A percentile compares a stretch with the other conserved stretches of the same genome.
Evolutionary conservation across 306 rosid species (phyloP).

Genomic region (Ormosia semicastrata): DNA sequence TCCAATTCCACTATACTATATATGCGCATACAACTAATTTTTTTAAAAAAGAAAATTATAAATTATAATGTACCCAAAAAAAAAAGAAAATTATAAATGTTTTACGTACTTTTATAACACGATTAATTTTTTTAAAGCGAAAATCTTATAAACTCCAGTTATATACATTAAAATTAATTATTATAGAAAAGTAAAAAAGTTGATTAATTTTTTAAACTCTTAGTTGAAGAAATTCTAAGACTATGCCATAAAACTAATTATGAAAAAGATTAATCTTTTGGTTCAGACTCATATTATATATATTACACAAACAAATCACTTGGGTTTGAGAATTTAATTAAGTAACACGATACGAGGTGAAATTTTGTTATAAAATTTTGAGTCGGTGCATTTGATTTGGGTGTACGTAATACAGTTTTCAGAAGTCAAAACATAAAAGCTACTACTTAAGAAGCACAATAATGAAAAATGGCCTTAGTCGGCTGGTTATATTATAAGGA

Average conservation of each 20-base stretch:
- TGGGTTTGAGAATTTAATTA: background rate
- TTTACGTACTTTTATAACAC: too few relatives aligned
- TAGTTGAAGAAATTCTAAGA: too few relatives aligned
- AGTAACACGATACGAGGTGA: background rate
- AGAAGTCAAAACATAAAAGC: background rate
- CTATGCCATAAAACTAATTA: background rate
- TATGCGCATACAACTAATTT: background rate
- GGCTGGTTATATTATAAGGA: conserved; percentile 6
- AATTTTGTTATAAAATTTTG: background rate
- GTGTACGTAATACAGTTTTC: background rate
- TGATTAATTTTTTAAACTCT: too few relatives aligned
- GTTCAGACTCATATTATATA: background rate
- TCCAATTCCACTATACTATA: background rate
- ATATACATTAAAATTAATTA: background rate
- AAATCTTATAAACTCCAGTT: background rate
- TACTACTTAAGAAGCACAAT: background rate
- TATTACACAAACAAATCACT: background rate
- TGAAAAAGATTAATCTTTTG: background rate
- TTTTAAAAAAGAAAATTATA: too few relatives aligned
- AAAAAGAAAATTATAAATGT: too few relatives aligned
- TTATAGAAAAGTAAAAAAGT: background rate
- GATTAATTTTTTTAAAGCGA: too few relatives aligned
- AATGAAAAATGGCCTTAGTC: background rate
- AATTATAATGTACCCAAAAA: too few relatives aligned
- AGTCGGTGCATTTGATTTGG: background rate